Conservation (phyloP, 176 grass and related monocot species). For the Microstegium vimineum region DNA sequence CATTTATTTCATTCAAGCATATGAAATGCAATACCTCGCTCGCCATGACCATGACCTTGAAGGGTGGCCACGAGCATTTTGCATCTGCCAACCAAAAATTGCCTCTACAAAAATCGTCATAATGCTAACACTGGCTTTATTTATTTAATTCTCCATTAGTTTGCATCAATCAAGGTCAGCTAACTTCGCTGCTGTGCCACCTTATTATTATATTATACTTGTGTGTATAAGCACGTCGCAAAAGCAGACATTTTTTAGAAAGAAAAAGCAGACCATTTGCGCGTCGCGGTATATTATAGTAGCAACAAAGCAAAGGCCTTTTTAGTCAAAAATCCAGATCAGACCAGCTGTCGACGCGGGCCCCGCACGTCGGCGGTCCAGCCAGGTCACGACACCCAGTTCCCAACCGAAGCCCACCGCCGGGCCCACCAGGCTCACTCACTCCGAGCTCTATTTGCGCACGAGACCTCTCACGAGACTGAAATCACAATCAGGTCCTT, state of each 20-base stretch:
- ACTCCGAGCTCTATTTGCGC: not conserved
- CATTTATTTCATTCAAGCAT: too few species aligned
- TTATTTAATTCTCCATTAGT: not conserved
- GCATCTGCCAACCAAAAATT: too few species aligned
- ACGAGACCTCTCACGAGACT: fast-evolving
- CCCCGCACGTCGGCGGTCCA: conserved; percentile 6
- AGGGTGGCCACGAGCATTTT: not conserved
- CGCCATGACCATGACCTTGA: too few species aligned
- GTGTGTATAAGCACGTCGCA: not conserved
- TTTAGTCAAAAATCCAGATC: conserved; percentile 41
- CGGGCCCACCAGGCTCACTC: conserved; percentile 2
- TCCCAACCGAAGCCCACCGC: conserved; percentile 23
- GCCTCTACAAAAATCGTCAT: not conserved
- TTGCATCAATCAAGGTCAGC: not conserved
- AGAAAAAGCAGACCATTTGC: not conserved
- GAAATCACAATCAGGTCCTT: not conserved
- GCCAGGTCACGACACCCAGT: conserved; percentile 5
- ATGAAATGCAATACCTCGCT: too few species aligned
- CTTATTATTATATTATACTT: too few species aligned
- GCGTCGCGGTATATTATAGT: not conserved
- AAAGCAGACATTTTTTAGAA: too few species aligned
- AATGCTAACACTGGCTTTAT: not conserved
- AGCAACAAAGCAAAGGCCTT: not conserved
- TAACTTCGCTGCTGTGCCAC: too few species aligned
- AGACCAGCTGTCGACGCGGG: conserved; percentile 36